Base-by-base conservation (phyloP, 2,329 filamentous ascomycete genomes). In the Endothia cerciana region DNA sequence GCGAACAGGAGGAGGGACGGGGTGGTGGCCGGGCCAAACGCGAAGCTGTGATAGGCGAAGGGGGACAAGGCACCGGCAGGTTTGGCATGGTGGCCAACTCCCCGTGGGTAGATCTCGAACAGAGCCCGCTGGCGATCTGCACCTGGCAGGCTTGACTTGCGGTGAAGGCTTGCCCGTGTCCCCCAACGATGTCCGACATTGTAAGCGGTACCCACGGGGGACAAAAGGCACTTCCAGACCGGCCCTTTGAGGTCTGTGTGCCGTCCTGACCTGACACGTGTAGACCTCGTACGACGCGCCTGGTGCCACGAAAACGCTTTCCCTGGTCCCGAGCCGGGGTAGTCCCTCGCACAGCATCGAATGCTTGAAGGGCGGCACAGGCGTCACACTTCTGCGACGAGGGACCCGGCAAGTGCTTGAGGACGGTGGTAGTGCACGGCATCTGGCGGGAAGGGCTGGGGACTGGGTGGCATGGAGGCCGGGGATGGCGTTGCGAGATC, bases 31-130 rank as follows among this genome's bases (percentile, higher is more conserved):
- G 63, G 33, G 11, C 56, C 47, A 17, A 60, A 58, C 13, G 60
- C 66, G 19, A 68, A 66, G 57, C 19, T 68, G 49, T 68, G 57
- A 66, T n/a, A 28, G 11, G 36, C 25, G 15, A n/a, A 43, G 22
- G 25, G 17, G 15, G 28, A 30, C 17, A 33, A 19, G 28, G 8
- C 13, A 43, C 13, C 41, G 7, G 41, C 8, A 15, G 19, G 15
- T 33, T 2, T 30, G 17, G 7, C 28, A 33, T 19, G 15, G 5
- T 2, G 51, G 17, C 19, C 25, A 19, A 3, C 17, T 10, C 28
- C 15, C 25, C 3, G 13, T 55, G 5, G 8, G 30, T 28, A 5
- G 17, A 28, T 11, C 41, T 15, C 4, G 41, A 19, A 15, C 2
- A 43, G 41, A 43, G 13, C 13, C 10, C 41, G 13, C 4, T n/a